Conservation (phyloP, 129 eudicot genomes). For the Kitagawia praeruptora region DNA sequence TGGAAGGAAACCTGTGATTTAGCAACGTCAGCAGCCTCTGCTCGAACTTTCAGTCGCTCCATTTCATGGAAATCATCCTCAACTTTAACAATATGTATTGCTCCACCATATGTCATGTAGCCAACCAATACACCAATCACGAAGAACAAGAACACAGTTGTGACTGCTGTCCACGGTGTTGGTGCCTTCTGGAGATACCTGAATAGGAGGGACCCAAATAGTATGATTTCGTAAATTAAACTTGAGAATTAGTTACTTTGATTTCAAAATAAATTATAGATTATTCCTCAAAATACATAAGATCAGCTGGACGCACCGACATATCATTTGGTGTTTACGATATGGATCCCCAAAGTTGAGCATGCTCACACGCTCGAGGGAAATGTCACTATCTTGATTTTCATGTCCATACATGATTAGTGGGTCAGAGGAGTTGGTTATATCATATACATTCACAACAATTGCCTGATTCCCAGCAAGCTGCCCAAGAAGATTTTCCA, state of each 20-base stretch:
- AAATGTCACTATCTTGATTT: conserved; percentile 51
- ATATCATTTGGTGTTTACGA: conserved; percentile 76
- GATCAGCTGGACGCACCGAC: conserved; percentile 37
- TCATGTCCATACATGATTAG: conserved; percentile 68
- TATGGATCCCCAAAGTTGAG: conserved; percentile 90
- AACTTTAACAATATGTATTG: conserved; percentile 50
- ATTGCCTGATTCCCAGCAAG: conserved; percentile 81
- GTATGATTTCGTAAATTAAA: neutral
- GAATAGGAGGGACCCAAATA: neutral
- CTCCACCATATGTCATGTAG: conserved; percentile 46
- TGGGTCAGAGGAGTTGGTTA: conserved; percentile 77
- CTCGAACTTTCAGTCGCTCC: conserved; percentile 54
- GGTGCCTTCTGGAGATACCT: conserved; percentile 72
- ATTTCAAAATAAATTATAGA: neutral
- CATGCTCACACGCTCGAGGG: conserved; percentile 51
- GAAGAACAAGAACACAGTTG: conserved; percentile 29
- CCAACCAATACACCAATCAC: conserved; percentile 49
- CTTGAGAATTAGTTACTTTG: neutral
- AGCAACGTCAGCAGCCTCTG: conserved; percentile 92
- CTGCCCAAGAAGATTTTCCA: conserved; percentile 80
- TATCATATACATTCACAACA: conserved; percentile 68
- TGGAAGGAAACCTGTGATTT: conserved; percentile 57
- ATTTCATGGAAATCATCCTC: conserved; percentile 59
- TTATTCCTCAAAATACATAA: conserved; percentile 53
- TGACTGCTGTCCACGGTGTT: conserved; percentile 38